Conservation (phyloP, 306 rosid species). For the Comarum palustre region DNA sequence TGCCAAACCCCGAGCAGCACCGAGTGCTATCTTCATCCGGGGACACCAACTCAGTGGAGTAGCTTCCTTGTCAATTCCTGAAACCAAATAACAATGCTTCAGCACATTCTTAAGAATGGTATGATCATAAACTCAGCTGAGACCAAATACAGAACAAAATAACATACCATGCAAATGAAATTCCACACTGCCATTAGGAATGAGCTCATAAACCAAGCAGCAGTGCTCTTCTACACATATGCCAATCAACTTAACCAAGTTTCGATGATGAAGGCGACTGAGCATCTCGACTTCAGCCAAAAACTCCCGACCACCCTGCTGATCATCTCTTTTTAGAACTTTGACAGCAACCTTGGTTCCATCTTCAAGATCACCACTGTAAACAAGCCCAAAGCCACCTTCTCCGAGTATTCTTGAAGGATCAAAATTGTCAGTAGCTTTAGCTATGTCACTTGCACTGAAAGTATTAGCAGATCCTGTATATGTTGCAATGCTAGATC, state of each 20-base stretch:
- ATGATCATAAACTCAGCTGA: constrained; percentile 6
- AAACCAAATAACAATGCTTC: constrained; percentile 27
- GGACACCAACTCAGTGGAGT: constrained; percentile 73
- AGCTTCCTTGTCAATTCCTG: constrained; percentile 70
- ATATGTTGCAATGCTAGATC: constrained; percentile 76
- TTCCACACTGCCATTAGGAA: constrained; percentile 96
- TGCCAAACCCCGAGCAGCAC: constrained; percentile 93
- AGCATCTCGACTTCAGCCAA: constrained; percentile 98
- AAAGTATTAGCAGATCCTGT: constrained; percentile 87
- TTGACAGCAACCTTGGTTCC: constrained; percentile 82
- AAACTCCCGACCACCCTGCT: constrained; percentile 95
- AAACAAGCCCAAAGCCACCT: constrained; percentile 96
- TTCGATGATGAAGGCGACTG: constrained; percentile 96
- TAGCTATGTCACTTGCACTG: constrained; percentile 66
- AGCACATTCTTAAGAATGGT: not conserved
- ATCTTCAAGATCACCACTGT: constrained; percentile 72
- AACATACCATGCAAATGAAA: constrained; percentile 87
- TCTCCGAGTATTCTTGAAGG: constrained; percentile 77
- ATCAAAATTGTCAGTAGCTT: constrained; percentile 66
- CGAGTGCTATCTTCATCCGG: constrained; percentile 90
- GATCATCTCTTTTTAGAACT: constrained; percentile 89
- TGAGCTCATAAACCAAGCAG: constrained; percentile 85
- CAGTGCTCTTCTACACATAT: constrained; percentile 80
- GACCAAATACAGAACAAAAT: constrained; percentile 11
- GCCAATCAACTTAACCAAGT: constrained; percentile 89